A percentile compares a stretch with the other conserved stretches of the same genome.
Evolutionary conservation across 2,329 filamentous ascomycete species (phyloP).

Genomic region (Xylaria sp.): DNA sequence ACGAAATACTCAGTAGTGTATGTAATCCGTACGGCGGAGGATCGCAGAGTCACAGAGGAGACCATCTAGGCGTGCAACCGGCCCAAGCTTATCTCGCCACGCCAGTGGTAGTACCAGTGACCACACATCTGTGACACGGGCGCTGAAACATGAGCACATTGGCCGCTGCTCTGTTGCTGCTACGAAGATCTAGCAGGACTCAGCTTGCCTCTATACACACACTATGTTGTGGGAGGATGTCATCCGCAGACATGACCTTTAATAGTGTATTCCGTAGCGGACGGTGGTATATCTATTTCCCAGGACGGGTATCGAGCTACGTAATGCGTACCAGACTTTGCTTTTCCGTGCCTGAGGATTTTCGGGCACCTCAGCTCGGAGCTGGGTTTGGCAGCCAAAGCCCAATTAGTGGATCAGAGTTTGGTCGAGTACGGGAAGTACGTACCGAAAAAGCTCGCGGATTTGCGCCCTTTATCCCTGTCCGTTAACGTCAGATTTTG

Average conservation of each 20-base stretch:
- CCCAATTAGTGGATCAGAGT: not conserved
- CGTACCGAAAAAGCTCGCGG: not conserved
- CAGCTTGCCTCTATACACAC: no score
- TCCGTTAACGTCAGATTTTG: not conserved
- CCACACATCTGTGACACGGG: not conserved
- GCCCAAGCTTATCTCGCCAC: not conserved
- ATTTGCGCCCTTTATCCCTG: not conserved
- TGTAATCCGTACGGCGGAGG: no score
- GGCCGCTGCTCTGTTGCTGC: not conserved
- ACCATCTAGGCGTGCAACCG: no score
- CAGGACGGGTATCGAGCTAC: not conserved
- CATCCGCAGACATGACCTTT: not conserved
- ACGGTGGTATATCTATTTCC: not conserved
- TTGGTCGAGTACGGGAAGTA: not conserved
- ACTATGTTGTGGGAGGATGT: not conserved
- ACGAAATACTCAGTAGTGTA: no score
- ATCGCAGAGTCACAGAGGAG: no score
- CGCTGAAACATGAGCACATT: not conserved
- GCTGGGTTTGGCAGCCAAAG: not conserved
- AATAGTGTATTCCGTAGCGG: not conserved
- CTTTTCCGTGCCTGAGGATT: not conserved
- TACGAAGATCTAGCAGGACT: no score
- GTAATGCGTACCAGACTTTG: not conserved
- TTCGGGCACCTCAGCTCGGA: not conserved
- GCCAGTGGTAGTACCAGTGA: not conserved